Conservation (phyloP, 345 rosid species). For the Hirschfeldia incana region DNA sequence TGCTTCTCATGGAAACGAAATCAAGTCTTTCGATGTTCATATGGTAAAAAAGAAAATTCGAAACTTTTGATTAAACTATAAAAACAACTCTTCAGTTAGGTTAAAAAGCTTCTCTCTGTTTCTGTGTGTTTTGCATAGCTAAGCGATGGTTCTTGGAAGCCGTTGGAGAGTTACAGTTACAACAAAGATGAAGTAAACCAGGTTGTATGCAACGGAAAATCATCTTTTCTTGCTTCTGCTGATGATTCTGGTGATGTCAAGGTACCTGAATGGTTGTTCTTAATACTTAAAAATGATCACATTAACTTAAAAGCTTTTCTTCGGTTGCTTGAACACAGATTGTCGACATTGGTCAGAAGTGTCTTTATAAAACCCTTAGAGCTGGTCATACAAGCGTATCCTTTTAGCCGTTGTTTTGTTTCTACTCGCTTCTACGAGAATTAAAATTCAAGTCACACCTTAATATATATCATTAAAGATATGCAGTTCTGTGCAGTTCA, state of each 20-base stretch:
- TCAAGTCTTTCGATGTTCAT: conserved; percentile 79
- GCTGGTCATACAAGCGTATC: conserved; percentile 90
- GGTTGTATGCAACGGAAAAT: conserved; percentile 75
- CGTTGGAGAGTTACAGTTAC: conserved; percentile 61
- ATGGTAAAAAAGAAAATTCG: conserved; percentile 49
- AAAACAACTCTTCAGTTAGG: background rate
- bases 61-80: background rate
- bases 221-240: conserved; percentile 77
- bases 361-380: conserved; percentile 81
- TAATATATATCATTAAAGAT: conserved; percentile 51
- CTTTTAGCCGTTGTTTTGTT: conserved; percentile 41
- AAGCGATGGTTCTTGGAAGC: conserved; percentile 53
- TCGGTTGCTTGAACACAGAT: conserved; percentile 51
- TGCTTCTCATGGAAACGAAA: conserved; percentile 63
- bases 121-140: conserved; percentile 16
- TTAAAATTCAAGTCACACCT: conserved; percentile 26
- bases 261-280: conserved; percentile 42
- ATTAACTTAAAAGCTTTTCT: background rate
- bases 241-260: conserved; percentile 87
- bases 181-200: conserved; percentile 93
- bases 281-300: background rate
- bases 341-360: conserved; percentile 63
- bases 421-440: background rate
- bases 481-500: conserved; percentile 84
- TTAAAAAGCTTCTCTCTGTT: background rate